These are phyloP conservation scores for Meira miltonrushii DNA, from an alignment of 1,284 basidiomycete genomes.

Conservation along the genomic window DNA sequence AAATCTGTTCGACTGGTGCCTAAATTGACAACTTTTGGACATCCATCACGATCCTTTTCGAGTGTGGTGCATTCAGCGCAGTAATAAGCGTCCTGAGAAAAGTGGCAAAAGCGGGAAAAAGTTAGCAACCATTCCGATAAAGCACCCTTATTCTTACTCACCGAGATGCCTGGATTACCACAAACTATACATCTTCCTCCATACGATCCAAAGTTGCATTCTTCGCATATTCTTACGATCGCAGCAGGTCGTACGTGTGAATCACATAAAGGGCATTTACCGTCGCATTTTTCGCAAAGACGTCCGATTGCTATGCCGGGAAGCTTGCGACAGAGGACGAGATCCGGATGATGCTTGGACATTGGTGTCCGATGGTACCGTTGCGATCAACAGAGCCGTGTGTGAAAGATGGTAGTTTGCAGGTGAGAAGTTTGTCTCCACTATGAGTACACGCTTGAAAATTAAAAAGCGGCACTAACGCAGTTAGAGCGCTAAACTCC, in stretches of 20 bases:
- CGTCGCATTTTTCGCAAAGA: conserved; percentile 97
- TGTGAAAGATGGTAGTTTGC: too few species aligned
- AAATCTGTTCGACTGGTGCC: conserved; percentile 58
- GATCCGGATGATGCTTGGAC: conserved; percentile 60
- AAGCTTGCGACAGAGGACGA: conserved; percentile 94
- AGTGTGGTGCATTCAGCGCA: conserved; percentile 70
- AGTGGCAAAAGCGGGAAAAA: background rate
- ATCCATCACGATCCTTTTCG: conserved; percentile 96
- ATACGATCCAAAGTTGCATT: conserved; percentile 95
- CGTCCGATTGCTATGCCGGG: conserved; percentile 92
- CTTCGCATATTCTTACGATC: conserved; percentile 94
- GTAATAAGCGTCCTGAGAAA: conserved; percentile 50
- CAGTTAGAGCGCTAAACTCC: too few species aligned
- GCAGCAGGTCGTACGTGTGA: conserved; percentile 98
- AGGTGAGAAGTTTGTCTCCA: too few species aligned
- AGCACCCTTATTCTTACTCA: conserved; percentile 18
- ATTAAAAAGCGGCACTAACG: too few species aligned
- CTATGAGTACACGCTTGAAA: too few species aligned
- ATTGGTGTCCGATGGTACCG: too few species aligned
- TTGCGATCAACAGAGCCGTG: too few species aligned
- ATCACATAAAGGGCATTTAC: conserved; percentile 98
- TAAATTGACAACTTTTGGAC: conserved; percentile 96
- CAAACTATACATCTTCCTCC: conserved; percentile 97
- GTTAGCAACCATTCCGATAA: conserved; percentile 3
- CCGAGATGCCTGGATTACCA: conserved; percentile 44